phyloP scores from a whole-genome alignment of 129 eudicot genomes.

The Centella asiatica region DNA sequence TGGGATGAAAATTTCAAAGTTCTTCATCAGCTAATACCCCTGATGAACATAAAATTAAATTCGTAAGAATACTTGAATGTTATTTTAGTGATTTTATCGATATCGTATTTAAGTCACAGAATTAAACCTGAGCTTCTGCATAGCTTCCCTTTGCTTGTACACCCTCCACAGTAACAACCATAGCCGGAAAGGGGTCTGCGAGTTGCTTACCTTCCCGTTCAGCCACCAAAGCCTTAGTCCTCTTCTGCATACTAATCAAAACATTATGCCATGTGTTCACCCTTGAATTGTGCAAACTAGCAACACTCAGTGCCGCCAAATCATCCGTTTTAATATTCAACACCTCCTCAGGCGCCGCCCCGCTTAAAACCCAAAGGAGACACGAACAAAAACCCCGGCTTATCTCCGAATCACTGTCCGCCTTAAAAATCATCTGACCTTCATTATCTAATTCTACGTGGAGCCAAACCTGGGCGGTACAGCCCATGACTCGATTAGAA shows the following conservation, averaged over 20 bases:
- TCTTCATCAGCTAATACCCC: no score
- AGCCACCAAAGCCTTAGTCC: slow-evolving; percentile 73
- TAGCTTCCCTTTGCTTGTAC: slow-evolving; percentile 76
- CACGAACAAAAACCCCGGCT: slow-evolving; percentile 74
- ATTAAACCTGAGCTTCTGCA: slow-evolving; percentile 85
- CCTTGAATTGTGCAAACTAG: slow-evolving; percentile 49
- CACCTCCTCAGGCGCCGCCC: slow-evolving; percentile 81
- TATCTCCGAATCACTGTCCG: slow-evolving; percentile 88
- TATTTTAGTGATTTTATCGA: no score
- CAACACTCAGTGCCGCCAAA: slow-evolving; percentile 49
- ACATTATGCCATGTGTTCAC: slow-evolving; percentile 93
- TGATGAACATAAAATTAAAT: no score
- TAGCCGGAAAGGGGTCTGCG: slow-evolving; percentile 72
- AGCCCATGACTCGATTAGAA: slow-evolving; percentile 77
- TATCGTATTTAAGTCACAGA: no score
- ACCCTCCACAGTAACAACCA: slow-evolving; percentile 61
- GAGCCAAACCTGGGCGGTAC: slow-evolving; percentile 94
- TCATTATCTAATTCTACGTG: slow-evolving; percentile 37
- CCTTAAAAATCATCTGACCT: slow-evolving; percentile 48
- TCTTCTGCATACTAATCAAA: slow-evolving; percentile 89
- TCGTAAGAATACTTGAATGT: no score
- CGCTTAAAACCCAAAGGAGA: slow-evolving; percentile 63
- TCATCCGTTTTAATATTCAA: slow-evolving; percentile 62
- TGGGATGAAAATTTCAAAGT: no score
- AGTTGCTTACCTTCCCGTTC: slow-evolving; percentile 46